These are phyloP conservation scores for Epithele typhae DNA, from an alignment of 768 basidiomycete genomes.

Conservation along the genomic window DNA sequence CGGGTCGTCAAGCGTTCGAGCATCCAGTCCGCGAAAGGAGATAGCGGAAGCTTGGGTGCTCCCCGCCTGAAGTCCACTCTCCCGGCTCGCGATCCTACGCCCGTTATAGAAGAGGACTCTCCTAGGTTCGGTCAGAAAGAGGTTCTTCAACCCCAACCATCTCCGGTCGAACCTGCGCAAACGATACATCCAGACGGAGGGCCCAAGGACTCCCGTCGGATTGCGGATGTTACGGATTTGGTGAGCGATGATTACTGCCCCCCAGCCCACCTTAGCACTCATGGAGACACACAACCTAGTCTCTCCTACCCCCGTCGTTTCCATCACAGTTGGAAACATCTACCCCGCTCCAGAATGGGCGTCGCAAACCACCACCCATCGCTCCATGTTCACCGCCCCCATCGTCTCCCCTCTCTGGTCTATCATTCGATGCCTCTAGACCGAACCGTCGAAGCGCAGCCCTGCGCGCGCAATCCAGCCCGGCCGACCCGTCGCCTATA, in stretches of 20 bases:
- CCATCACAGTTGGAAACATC: slow-evolving; percentile 49
- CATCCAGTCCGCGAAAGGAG: slow-evolving; percentile 9
- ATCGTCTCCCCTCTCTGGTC: slow-evolving; percentile 22
- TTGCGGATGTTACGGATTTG: too few species aligned
- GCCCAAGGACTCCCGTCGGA: neutral
- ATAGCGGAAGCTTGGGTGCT: slow-evolving; percentile 5
- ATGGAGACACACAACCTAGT: too few species aligned
- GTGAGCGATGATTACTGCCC: too few species aligned
- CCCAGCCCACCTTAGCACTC: too few species aligned
- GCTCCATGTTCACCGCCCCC: slow-evolving; percentile 21
- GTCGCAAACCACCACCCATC: slow-evolving; percentile 44
- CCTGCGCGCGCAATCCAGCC: slow-evolving; percentile 18
- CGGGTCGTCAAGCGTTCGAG: slow-evolving; percentile 36
- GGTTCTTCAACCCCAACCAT: too few species aligned
- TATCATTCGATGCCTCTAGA: slow-evolving; percentile 10
- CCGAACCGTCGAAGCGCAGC: slow-evolving; percentile 17
- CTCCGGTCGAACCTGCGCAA: too few species aligned
- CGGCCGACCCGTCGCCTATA: slow-evolving; percentile 3
- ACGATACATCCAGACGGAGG: too few species aligned
- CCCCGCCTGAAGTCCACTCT: neutral
- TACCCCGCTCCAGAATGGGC: slow-evolving; percentile 38
- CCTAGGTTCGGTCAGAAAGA: too few species aligned
- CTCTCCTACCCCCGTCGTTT: slow-evolving; percentile 55
- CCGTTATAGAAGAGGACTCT: neutral
- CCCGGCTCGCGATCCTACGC: neutral